phyloP scores from a whole-genome alignment of 768 basidiomycete genomes.

The Ramaria sp. region DNA sequence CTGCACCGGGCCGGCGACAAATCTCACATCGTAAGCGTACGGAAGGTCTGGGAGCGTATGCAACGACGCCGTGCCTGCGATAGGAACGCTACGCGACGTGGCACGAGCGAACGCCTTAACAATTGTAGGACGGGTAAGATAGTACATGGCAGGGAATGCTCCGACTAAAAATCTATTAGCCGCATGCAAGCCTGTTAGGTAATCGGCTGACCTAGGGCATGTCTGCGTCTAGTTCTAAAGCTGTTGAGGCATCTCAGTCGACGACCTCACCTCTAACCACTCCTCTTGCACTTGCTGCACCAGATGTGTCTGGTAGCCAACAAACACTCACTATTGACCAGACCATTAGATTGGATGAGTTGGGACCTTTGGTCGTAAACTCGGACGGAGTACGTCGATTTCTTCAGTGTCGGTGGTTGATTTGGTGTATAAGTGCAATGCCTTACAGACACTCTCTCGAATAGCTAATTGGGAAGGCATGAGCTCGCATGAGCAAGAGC shows the following conservation, averaged over 20 bases:
- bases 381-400: constrained; percentile 43
- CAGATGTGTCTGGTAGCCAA: neutral
- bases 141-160: constrained; percentile 32
- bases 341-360: constrained; percentile 40
- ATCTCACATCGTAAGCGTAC: constrained; percentile 64
- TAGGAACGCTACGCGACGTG: constrained; percentile 15
- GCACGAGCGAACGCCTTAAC: constrained; percentile 36
- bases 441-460: constrained; percentile 45
- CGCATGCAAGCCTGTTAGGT: neutral
- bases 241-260: neutral
- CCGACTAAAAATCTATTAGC: neutral
- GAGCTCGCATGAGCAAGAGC: constrained; percentile 44
- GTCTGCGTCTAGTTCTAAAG: neutral
- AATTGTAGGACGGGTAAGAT: constrained; percentile 31
- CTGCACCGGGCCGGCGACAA: neutral
- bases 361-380: constrained; percentile 63
- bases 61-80: constrained; percentile 26
- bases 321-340: constrained; percentile 1
- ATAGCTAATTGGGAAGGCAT: constrained; percentile 57
- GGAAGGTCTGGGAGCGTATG: constrained; percentile 76
- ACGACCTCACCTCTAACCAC: neutral
- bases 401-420: neutral
- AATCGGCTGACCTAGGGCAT: neutral
- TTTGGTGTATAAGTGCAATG: neutral
- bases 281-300: constrained; percentile 1